phyloP scores from a whole-genome alignment of 495 filamentous ascomycete species.

The Glutinoglossum americanum region DNA sequence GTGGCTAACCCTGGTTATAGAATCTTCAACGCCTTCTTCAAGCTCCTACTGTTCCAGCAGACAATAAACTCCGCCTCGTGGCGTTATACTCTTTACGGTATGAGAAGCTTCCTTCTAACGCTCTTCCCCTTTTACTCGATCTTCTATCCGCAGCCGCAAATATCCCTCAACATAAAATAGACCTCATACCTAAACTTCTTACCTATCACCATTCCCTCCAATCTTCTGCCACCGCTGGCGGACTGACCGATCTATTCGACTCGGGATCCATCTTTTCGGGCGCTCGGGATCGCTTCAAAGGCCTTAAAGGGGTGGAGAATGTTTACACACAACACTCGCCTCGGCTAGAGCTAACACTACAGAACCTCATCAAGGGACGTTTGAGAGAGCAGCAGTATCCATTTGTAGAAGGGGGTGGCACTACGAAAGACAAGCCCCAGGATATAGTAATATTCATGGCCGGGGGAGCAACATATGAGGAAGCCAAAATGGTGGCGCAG shows the following conservation, averaged over 20 bases:
- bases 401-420: slow-evolving; percentile 68
- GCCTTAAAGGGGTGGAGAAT: slow-evolving; percentile 90
- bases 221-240: slow-evolving; percentile 35
- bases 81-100: slow-evolving; percentile 88
- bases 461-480: slow-evolving; percentile 85
- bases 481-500: slow-evolving; percentile 81
- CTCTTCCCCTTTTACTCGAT: slow-evolving; percentile 63
- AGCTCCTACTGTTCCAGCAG: slow-evolving; percentile 43
- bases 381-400: slow-evolving; percentile 71
- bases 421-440: slow-evolving; percentile 82
- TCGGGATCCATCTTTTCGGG: slow-evolving; percentile 78
- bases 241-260: slow-evolving; percentile 80
- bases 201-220: slow-evolving; percentile 70
- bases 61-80: slow-evolving; percentile 70
- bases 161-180: slow-evolving; percentile 48
- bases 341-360: slow-evolving; percentile 62
- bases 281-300: slow-evolving; percentile 76
- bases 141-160: slow-evolving; percentile 56
- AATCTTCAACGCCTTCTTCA: slow-evolving; percentile 69
- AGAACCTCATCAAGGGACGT: slow-evolving; percentile 79
- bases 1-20: slow-evolving; percentile 20
- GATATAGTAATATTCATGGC: slow-evolving; percentile 89
- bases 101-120: slow-evolving; percentile 59
- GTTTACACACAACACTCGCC: slow-evolving; percentile 97
- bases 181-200: slow-evolving; percentile 54